Conservation (phyloP, 257 asterid species). For the Solanum clarkiae region DNA sequence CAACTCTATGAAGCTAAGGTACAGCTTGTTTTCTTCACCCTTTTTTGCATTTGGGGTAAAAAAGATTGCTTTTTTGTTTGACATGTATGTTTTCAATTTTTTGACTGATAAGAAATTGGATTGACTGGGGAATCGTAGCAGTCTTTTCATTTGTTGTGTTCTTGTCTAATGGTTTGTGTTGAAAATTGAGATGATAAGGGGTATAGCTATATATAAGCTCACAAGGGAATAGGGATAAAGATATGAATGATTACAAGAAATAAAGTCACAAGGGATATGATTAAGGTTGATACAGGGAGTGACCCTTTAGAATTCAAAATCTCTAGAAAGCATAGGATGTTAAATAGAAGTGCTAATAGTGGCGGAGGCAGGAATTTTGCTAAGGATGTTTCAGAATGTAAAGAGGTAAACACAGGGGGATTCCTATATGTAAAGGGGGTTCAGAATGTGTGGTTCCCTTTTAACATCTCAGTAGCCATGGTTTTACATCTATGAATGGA, state of each 20-base stretch:
- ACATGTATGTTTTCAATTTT: background rate
- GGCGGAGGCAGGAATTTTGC: background rate
- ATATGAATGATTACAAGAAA: background rate
- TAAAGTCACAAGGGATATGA: background rate
- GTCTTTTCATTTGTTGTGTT: background rate
- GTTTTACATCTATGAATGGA: background rate
- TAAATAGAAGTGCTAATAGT: background rate
- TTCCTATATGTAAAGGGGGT: background rate
- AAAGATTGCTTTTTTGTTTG: background rate
- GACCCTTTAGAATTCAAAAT: background rate
- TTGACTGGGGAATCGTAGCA: background rate
- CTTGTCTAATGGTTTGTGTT: background rate
- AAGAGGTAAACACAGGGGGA: background rate
- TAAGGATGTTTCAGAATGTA: background rate
- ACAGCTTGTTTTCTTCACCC: background rate
- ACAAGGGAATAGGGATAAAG: background rate
- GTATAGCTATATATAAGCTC: background rate
- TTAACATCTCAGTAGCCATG: background rate
- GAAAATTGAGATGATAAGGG: background rate
- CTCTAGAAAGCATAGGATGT: background rate
- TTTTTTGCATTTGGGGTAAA: background rate
- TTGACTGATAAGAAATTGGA: background rate
- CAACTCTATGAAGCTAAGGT: constrained; percentile 68
- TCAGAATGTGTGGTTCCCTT: background rate
- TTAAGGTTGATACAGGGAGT: background rate